These are phyloP conservation scores for Trichoderma parareesei DNA, from an alignment of 495 filamentous ascomycete species.

Conservation along the genomic window DNA sequence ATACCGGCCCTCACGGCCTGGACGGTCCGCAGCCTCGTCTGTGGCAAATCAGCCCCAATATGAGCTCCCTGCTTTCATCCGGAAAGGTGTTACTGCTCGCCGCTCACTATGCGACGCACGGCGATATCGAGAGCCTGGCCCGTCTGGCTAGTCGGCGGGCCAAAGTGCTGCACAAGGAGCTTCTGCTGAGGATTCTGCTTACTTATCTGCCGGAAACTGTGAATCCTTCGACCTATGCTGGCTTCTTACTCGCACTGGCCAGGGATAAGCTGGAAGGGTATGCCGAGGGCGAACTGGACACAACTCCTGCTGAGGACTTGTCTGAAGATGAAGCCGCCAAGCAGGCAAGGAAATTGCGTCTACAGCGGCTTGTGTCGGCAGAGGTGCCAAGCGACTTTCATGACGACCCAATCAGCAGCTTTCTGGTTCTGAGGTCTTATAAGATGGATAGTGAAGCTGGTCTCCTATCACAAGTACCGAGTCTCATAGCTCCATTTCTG, in stretches of 20 bases:
- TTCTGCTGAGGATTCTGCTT: conserved; percentile 71
- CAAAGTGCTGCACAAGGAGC: conserved; percentile 52
- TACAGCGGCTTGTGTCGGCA: conserved; percentile 52
- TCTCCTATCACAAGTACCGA: conserved; percentile 61
- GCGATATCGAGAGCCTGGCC: conserved; percentile 54
- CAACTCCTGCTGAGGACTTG: conserved; percentile 51
- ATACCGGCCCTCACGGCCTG: background rate
- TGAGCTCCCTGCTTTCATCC: conserved; percentile 42
- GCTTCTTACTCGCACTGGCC: conserved; percentile 49
- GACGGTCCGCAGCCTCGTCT: background rate
- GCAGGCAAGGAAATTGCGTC: conserved; percentile 59
- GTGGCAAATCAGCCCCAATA: conserved; percentile 17
- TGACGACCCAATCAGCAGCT: conserved; percentile 54
- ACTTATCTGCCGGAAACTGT: conserved; percentile 76
- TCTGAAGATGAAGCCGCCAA: conserved; percentile 58
- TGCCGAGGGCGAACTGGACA: conserved; percentile 40
- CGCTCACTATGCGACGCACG: conserved; percentile 46
- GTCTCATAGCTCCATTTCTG: conserved; percentile 68
- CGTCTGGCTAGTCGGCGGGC: conserved; percentile 51
- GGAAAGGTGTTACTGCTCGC: conserved; percentile 58
- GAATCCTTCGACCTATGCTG: conserved; percentile 55
- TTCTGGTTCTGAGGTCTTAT: conserved; percentile 68
- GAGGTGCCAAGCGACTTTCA: conserved; percentile 36
- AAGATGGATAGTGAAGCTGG: conserved; percentile 73
- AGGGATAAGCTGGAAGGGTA: conserved; percentile 29